Evolutionary conservation across 805 yeast genomes (phyloP).

Genomic region (Monosporozyma unispora): DNA sequence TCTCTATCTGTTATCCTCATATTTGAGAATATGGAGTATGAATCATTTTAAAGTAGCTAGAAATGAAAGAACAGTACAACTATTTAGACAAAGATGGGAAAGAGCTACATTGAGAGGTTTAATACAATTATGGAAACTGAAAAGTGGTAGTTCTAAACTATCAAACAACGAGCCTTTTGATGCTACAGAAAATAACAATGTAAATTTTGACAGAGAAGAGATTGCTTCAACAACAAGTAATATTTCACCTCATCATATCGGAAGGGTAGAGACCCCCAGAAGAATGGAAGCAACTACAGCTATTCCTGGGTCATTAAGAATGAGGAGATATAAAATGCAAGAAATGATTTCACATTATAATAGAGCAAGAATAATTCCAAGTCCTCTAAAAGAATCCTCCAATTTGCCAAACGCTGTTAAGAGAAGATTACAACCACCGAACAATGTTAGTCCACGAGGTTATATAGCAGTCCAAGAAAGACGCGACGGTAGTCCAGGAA

Average conservation of each 20-base stretch:
- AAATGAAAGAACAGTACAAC: constrained; percentile 28
- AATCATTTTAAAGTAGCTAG: constrained; percentile 27
- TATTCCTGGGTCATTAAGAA: constrained; percentile 33
- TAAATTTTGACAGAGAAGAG: background rate
- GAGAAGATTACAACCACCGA: constrained; percentile 1
- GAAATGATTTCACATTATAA: constrained; percentile 31
- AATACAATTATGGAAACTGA: constrained; percentile 30
- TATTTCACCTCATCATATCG: background rate
- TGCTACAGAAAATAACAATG: background rate
- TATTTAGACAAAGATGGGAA: constrained; percentile 33
- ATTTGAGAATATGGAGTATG: constrained; percentile 30
- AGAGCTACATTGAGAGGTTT: constrained; percentile 33
- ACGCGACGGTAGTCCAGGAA: background rate
- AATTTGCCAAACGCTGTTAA: constrained; percentile 13
- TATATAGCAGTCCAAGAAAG: background rate
- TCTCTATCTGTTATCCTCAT: constrained; percentile 15
- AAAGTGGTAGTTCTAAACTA: constrained; percentile 8
- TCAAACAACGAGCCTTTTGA: background rate
- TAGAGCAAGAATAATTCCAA: constrained; percentile 30
- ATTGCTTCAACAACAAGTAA: background rate
- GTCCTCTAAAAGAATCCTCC: constrained; percentile 28
- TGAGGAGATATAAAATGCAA: constrained; percentile 30
- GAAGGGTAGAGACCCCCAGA: background rate
- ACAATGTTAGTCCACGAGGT: background rate
- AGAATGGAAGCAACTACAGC: constrained; percentile 5